Conservation (phyloP, 1,284 basidiomycete species). For the Ustilago vetiveriae region DNA sequence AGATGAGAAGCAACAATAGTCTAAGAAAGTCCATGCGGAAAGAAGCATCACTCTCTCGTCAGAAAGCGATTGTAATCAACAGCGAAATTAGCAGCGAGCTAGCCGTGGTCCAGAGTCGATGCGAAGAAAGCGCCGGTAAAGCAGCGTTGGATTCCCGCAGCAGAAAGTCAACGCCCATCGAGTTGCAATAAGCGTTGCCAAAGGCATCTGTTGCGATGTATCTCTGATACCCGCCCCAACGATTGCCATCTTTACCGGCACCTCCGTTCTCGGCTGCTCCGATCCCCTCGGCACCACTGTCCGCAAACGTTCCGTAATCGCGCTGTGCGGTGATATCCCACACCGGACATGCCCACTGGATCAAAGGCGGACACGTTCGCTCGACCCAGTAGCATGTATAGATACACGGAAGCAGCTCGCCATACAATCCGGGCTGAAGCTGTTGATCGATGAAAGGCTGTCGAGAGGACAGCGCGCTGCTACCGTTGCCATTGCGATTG, state of each 20-base stretch:
- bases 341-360: conserved; percentile 60
- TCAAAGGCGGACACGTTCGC: conserved; percentile 60
- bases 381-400: conserved; percentile 63
- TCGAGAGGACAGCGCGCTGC: conserved; percentile 31
- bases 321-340: conserved; percentile 65
- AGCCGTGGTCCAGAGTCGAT: not conserved
- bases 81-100: not conserved
- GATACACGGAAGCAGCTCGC: conserved; percentile 65
- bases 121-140: not conserved
- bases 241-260: conserved; percentile 51
- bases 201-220: conserved; percentile 65
- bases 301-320: conserved; percentile 66
- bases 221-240: conserved; percentile 59
- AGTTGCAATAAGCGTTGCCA: conserved; percentile 64
- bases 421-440: conserved; percentile 54
- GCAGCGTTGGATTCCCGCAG: conserved; percentile 46
- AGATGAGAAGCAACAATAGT: too few species aligned
- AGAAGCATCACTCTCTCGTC: not conserved
- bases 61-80: conserved; percentile 5
- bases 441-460: conserved; percentile 58
- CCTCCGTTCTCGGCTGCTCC: conserved; percentile 61
- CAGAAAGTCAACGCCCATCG: conserved; percentile 59
- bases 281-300: conserved; percentile 53
- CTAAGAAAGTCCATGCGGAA: conserved; percentile 8
- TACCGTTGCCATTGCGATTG: conserved; percentile 53